phyloP scores from a whole-genome alignment of 306 rosid genomes.

The Malus sieversii region DNA sequence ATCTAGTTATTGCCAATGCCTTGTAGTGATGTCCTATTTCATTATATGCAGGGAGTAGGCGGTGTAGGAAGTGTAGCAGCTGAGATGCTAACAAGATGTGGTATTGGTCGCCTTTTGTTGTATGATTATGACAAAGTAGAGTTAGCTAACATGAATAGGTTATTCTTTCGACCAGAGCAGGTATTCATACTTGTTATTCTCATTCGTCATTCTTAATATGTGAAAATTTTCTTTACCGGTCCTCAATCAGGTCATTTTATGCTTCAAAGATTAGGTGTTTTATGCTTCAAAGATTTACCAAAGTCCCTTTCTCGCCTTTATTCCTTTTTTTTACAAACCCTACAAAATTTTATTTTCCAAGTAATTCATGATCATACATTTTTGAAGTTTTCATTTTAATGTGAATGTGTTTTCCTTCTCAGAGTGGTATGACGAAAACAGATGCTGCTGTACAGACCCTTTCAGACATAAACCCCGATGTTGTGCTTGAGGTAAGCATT shows the following conservation, averaged over 20 bases:
- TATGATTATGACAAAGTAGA: conserved; percentile 98
- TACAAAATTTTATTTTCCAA: not conserved
- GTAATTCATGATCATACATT: not conserved
- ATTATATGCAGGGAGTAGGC: conserved; percentile 65
- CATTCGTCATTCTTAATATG: conserved; percentile 3
- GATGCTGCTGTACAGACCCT: conserved; percentile 97
- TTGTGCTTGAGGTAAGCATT: conserved; percentile 68
- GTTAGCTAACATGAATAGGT: conserved; percentile 95
- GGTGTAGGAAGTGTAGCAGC: conserved; percentile 99
- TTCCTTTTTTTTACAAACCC: not conserved
- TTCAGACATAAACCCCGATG: conserved; percentile 90
- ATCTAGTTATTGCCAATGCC: not conserved
- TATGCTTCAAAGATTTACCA: not conserved
- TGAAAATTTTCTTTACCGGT: not conserved
- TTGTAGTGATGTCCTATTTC: not conserved
- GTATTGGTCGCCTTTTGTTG: conserved; percentile 91
- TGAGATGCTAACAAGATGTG: conserved; percentile 97
- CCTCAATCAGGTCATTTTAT: not conserved
- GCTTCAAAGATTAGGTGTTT: not conserved
- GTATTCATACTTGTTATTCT: conserved; percentile 24
- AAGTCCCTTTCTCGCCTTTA: not conserved
- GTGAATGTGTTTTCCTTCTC: conserved; percentile 22
- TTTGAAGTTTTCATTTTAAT: not conserved
- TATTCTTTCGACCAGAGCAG: conserved; percentile 98
- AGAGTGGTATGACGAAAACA: conserved; percentile 94